Conservation (phyloP, 2,329 filamentous ascomycete genomes). For the Colletotrichum shisoi region DNA sequence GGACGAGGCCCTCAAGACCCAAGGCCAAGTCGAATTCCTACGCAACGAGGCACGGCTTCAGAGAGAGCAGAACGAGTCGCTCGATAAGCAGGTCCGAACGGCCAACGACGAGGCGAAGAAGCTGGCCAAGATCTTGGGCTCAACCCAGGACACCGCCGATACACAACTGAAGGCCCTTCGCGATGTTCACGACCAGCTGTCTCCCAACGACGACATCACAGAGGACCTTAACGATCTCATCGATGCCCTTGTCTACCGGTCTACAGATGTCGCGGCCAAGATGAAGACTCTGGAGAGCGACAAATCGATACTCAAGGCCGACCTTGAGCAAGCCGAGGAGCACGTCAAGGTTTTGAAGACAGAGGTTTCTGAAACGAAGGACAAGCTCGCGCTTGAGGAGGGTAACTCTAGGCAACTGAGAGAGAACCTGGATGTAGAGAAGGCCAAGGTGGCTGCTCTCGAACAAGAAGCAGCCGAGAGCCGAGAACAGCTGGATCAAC, state of each 20-base stretch:
- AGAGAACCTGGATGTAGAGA: slow-evolving; percentile 62
- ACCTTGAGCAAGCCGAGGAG: slow-evolving; percentile 67
- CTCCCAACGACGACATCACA: slow-evolving; percentile 61
- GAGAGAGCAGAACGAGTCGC: slow-evolving; percentile 65
- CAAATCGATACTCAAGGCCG: slow-evolving; percentile 65
- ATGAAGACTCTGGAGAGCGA: slow-evolving; percentile 67
- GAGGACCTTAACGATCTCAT: slow-evolving; percentile 65
- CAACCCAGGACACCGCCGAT: slow-evolving; percentile 60
- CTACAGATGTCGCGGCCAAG: slow-evolving; percentile 67
- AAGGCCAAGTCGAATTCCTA: slow-evolving; percentile 69
- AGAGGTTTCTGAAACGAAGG: slow-evolving; percentile 64
- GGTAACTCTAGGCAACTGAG: slow-evolving; percentile 60
- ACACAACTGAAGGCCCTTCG: slow-evolving; percentile 63
- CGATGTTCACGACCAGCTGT: slow-evolving; percentile 67
- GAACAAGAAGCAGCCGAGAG: slow-evolving; percentile 69
- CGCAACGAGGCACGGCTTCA: slow-evolving; percentile 68
- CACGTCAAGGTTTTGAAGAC: slow-evolving; percentile 63
- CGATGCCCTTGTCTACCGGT: slow-evolving; percentile 65
- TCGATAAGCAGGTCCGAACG: slow-evolving; percentile 65
- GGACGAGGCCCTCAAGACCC: slow-evolving; percentile 65
- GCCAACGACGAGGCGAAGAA: slow-evolving; percentile 63
- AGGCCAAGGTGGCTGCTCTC: slow-evolving; percentile 62
- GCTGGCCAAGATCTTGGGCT: slow-evolving; percentile 60
- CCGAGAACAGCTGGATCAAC: slow-evolving; percentile 71
- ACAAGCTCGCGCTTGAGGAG: slow-evolving; percentile 62